Percentiles rank a stretch among this genome's conserved stretches.
Conservation (phyloP, 164 flowering plant species). For the Hamamelis virginiana region DNA sequence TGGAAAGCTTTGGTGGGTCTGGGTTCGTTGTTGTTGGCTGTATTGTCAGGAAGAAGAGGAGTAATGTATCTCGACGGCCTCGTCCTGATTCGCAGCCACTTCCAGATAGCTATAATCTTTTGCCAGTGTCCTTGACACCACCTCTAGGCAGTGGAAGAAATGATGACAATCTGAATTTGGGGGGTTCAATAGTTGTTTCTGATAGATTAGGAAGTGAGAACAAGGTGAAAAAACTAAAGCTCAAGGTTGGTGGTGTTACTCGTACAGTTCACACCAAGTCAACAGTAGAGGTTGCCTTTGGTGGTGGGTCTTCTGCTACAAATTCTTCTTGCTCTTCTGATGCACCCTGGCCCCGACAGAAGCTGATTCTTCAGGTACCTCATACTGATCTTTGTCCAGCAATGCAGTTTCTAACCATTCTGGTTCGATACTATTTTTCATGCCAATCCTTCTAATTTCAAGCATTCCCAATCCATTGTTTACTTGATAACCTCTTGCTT, state of each 20-base stretch:
- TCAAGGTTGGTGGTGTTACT: slow-evolving; percentile 71
- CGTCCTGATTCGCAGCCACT: slow-evolving; percentile 36
- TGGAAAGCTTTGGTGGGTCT: slow-evolving; percentile 47
- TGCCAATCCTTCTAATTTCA: no score
- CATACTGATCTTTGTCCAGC: no score
- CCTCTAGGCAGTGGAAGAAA: slow-evolving; percentile 24
- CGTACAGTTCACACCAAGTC: slow-evolving; percentile 57
- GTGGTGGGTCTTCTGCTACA: slow-evolving; percentile 31
- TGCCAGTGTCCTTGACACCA: slow-evolving; percentile 31
- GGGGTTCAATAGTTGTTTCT: slow-evolving; percentile 11
- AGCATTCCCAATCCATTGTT: no score
- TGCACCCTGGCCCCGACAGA: slow-evolving; percentile 36
- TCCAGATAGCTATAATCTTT: slow-evolving; percentile 24
- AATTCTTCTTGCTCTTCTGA: slow-evolving; percentile 37
- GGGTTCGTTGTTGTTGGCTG: slow-evolving; percentile 25
- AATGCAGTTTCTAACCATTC: no score
- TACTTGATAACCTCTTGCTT: slow-evolving; percentile 5
- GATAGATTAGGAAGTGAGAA: slow-evolving; percentile 43
- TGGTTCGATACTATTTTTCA: slow-evolving; percentile 24
- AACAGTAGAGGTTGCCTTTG: slow-evolving; percentile 24
- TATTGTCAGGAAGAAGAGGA: slow-evolving; percentile 47
- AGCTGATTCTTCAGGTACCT: slow-evolving; percentile 40
- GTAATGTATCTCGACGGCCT: slow-evolving; percentile 45
- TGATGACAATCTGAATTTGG: slow-evolving; percentile 14
- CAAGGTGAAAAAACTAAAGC: slow-evolving; percentile 62